phyloP scores from a whole-genome alignment of 2,329 filamentous ascomycete species.

The Ilyonectria destructans region DNA sequence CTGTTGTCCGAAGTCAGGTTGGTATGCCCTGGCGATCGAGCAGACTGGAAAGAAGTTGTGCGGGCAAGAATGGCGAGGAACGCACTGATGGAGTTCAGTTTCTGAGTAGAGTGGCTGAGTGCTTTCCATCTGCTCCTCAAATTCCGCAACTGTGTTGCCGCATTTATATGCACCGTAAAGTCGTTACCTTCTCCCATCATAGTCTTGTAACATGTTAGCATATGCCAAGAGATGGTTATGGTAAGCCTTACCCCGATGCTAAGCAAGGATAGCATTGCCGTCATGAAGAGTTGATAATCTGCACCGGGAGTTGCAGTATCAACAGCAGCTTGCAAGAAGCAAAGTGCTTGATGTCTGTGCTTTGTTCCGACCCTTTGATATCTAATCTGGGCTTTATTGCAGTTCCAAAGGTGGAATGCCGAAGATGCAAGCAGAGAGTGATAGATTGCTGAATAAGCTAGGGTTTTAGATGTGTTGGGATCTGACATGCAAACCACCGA shows the following conservation, averaged over 20 bases:
- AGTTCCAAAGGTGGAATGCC: slow-evolving; percentile 28
- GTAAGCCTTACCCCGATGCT: slow-evolving; percentile 18
- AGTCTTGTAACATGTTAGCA: too few relatives aligned
- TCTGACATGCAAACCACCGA: not conserved
- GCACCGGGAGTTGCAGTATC: not conserved
- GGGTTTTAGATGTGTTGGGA: slow-evolving; percentile 15
- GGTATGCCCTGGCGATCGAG: too few relatives aligned
- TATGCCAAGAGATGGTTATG: too few relatives aligned
- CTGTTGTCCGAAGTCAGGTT: too few relatives aligned
- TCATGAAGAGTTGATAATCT: slow-evolving; percentile 27
- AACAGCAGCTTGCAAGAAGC: slow-evolving; percentile 22
- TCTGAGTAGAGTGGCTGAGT: too few relatives aligned
- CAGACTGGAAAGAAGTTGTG: too few relatives aligned
- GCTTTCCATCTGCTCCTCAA: too few relatives aligned
- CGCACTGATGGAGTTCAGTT: too few relatives aligned
- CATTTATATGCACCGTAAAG: too few relatives aligned
- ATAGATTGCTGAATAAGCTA: slow-evolving; percentile 29
- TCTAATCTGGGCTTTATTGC: slow-evolving; percentile 15
- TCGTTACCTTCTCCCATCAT: too few relatives aligned
- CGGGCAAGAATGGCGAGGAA: too few relatives aligned
- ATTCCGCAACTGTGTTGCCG: too few relatives aligned
- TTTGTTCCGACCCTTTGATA: slow-evolving; percentile 14
- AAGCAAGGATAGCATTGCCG: slow-evolving; percentile 25
- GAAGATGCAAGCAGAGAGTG: slow-evolving; percentile 23
- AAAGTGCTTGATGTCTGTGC: slow-evolving; percentile 12